Conservation (phyloP, 805 yeast species). For the Priceomyces fermenticarens region DNA sequence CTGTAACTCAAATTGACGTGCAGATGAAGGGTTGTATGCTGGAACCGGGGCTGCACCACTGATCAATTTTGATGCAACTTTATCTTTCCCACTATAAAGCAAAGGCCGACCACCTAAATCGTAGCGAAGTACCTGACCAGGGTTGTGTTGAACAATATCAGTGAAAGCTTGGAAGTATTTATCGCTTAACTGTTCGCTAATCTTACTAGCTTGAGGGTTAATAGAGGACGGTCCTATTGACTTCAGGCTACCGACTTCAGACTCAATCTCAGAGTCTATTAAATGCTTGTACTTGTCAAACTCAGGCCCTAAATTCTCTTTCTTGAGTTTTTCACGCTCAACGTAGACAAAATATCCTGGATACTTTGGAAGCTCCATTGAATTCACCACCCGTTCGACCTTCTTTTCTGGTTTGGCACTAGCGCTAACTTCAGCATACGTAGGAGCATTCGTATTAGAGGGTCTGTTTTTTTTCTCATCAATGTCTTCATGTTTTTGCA, state of each 20-base stretch:
- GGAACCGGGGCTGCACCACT: constrained; percentile 44
- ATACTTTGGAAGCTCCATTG: constrained; percentile 43
- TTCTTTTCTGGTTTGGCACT: constrained; percentile 5
- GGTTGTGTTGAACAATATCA: constrained; percentile 72
- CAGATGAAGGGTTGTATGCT: constrained; percentile 56
- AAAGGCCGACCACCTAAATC: constrained; percentile 78
- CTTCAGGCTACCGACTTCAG: constrained; percentile 21
- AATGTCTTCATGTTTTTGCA: constrained; percentile 1
- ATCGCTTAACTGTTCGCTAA: constrained; percentile 56
- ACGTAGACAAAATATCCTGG: constrained; percentile 70
- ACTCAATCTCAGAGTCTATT: constrained; percentile 48
- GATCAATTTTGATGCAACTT: constrained; percentile 38
- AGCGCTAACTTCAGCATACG: constrained; percentile 21
- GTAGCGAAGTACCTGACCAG: constrained; percentile 83
- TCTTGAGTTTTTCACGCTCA: constrained; percentile 65
- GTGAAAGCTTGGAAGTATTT: constrained; percentile 77
- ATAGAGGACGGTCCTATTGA: constrained; percentile 7
- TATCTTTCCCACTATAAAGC: constrained; percentile 63
- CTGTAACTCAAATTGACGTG: constrained; percentile 77
- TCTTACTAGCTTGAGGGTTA: constrained; percentile 22
- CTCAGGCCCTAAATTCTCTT: constrained; percentile 52
- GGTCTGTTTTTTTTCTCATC: constrained; percentile 8
- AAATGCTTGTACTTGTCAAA: constrained; percentile 43
- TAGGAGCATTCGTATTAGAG: constrained; percentile 5
- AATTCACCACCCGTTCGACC: constrained; percentile 3